A percentile compares a stretch with the other conserved stretches of the same genome.
Evolutionary conservation across 2,329 filamentous ascomycete genomes (phyloP).

Genomic region (Ophiostoma novo-ulmi): DNA sequence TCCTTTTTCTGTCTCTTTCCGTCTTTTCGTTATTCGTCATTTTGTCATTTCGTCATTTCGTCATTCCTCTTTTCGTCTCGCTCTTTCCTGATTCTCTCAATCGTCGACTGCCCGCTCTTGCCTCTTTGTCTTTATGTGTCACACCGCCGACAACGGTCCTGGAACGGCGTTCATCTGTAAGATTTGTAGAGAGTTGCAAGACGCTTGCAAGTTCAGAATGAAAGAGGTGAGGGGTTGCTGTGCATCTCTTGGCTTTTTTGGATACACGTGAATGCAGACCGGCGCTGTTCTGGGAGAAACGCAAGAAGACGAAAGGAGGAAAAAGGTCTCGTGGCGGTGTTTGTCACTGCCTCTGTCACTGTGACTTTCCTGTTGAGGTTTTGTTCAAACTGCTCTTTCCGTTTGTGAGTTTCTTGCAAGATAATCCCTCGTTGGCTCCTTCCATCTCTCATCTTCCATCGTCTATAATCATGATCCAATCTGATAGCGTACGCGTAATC

Average conservation of each 20-base stretch:
- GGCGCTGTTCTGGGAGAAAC: too few relatives aligned
- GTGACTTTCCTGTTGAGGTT: too few relatives aligned
- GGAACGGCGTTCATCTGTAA: background rate
- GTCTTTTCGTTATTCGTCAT: too few relatives aligned
- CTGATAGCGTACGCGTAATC: background rate
- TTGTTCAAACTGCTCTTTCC: background rate
- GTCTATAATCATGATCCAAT: background rate
- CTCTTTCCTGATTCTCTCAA: background rate
- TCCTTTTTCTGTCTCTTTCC: background rate
- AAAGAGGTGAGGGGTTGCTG: background rate
- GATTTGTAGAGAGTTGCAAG: background rate
- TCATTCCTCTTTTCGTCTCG: background rate
- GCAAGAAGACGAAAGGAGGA: too few relatives aligned
- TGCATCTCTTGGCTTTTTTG: background rate
- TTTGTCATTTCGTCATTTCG: too few relatives aligned
- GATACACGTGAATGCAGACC: too few relatives aligned
- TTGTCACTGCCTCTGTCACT: background rate
- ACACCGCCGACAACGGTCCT: background rate
- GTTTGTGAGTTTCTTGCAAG: background rate
- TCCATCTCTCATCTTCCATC: background rate
- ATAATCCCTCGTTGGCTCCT: background rate
- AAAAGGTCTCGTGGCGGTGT: background rate
- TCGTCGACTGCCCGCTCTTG: background rate
- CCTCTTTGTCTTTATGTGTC: background rate
- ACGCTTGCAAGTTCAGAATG: background rate